Evolutionary conservation across 257 asterid genomes (phyloP).

Genomic region (Solanum sejunctum): DNA sequence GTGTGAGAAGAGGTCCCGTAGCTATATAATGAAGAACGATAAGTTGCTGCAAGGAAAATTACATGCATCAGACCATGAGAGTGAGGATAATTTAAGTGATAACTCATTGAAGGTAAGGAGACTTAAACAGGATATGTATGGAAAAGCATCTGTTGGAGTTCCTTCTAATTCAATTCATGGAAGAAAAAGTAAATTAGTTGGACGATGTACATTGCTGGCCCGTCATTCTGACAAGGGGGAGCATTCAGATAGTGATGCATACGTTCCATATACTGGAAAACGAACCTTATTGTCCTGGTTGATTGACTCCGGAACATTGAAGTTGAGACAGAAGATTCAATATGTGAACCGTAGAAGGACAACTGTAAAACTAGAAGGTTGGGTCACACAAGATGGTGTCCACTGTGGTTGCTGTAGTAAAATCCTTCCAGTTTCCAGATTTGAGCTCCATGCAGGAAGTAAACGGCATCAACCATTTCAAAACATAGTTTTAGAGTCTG

Average conservation of each 20-base stretch:
- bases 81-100: not conserved
- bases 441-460: constrained; percentile 11
- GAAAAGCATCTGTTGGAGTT: not conserved
- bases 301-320: constrained; percentile 1
- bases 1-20: constrained; percentile 2
- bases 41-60: not conserved
- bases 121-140: not conserved
- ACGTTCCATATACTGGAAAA: constrained; percentile 5
- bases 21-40: not conserved
- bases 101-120: not conserved
- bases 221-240: not conserved
- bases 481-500: constrained; percentile 8
- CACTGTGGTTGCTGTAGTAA: constrained; percentile 12
- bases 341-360: not conserved
- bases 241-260: not conserved
- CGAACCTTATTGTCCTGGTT: constrained; percentile 11
- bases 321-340: constrained; percentile 1
- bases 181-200: not conserved
- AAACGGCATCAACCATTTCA: constrained; percentile 2
- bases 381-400: constrained; percentile 9
- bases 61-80: not conserved
- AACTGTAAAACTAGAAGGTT: constrained; percentile 5
- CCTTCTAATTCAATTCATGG: not conserved
- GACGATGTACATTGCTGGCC: constrained; percentile 7
- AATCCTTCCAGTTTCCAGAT: constrained; percentile 6